Conservation (phyloP, 2,329 filamentous ascomycete genomes). For the Fusarium sp. region DNA sequence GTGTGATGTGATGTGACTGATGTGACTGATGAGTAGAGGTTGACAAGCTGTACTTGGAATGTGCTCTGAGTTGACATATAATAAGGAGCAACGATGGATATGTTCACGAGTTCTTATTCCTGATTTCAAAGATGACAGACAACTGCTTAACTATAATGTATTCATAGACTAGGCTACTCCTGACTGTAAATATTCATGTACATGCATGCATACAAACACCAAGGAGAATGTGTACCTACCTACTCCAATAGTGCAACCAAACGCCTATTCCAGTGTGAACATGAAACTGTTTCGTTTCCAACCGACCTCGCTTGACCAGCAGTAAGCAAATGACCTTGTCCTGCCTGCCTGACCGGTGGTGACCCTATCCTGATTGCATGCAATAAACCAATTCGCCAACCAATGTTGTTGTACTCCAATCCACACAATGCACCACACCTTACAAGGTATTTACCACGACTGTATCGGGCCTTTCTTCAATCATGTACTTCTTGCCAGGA, state of each 20-base stretch:
- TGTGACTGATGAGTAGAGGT: neutral
- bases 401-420: neutral
- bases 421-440: neutral
- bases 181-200: neutral
- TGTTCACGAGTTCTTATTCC: neutral
- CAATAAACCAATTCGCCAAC: neutral
- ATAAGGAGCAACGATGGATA: neutral
- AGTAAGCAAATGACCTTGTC: neutral
- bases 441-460: conserved; percentile 34
- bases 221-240: neutral
- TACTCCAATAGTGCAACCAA: neutral
- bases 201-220: neutral
- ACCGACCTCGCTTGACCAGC: neutral
- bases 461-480: conserved; percentile 45
- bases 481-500: conserved; percentile 48
- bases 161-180: neutral
- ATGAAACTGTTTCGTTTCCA: neutral
- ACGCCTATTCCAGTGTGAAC: neutral
- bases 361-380: neutral
- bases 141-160: neutral
- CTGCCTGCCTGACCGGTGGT: neutral
- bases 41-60: neutral
- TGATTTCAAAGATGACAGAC: neutral
- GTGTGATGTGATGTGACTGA: neutral
- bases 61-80: neutral